A percentile compares a stretch with the other conserved stretches of the same genome.
These are phyloP conservation scores for Candida incommunis DNA, from an alignment of 805 yeast genomes.

Conservation along the genomic window DNA sequence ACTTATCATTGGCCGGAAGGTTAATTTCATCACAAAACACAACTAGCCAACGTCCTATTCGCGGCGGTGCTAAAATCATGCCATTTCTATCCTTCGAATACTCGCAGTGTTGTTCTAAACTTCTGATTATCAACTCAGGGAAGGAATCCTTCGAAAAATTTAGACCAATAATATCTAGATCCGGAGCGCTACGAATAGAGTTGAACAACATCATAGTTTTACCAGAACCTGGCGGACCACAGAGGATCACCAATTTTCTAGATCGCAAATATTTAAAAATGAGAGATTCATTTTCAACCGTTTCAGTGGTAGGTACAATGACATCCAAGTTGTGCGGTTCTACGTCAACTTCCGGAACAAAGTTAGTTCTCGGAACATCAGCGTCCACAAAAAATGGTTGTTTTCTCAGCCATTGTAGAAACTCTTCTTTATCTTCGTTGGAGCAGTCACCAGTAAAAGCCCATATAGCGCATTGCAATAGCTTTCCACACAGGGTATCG, in stretches of 20 bases:
- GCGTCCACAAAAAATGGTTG: conserved; percentile 11
- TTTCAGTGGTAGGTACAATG: conserved; percentile 70
- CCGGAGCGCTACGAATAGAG: conserved; percentile 43
- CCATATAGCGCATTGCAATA: conserved; percentile 37
- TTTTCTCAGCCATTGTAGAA: conserved; percentile 21
- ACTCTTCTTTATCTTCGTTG: conserved; percentile 23
- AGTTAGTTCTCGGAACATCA: conserved; percentile 8
- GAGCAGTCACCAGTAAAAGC: conserved; percentile 47
- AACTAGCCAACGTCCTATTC: conserved; percentile 56
- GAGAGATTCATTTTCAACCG: conserved; percentile 48
- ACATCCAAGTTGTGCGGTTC: conserved; percentile 28
- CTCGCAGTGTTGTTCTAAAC: conserved; percentile 60
- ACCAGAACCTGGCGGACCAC: conserved; percentile 98
- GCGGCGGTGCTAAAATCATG: conserved; percentile 38
- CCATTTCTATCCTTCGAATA: conserved; percentile 43
- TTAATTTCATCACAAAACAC: conserved; percentile 88
- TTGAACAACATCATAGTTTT: conserved; percentile 82
- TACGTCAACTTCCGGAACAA: background rate
- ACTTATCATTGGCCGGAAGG: conserved; percentile 56
- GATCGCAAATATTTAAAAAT: conserved; percentile 42
- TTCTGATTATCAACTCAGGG: conserved; percentile 42
- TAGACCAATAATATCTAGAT: conserved; percentile 47
- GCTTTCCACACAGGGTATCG: background rate
- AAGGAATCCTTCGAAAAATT: conserved; percentile 76
- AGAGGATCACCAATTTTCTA: conserved; percentile 50